phyloP scores from a whole-genome alignment of 139 green algal species.

The Penium margaritaceum region DNA sequence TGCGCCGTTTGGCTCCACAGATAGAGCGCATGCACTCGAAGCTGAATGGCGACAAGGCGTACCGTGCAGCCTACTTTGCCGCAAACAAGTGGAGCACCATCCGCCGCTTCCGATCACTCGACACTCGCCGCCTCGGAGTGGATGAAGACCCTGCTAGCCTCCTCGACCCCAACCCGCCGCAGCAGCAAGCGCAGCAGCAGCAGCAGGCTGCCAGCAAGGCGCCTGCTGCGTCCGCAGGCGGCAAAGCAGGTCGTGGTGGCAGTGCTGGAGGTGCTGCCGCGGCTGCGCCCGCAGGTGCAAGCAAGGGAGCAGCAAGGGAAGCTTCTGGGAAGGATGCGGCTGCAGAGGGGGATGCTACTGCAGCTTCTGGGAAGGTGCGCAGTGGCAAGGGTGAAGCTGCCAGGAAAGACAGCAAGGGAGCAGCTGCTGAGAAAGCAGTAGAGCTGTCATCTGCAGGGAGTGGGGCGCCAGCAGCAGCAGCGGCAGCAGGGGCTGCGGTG shows the following conservation, averaged over 20 bases:
- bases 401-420: not conserved
- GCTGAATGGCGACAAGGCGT: conserved; percentile 16
- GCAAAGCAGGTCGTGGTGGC: not conserved
- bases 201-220: not conserved
- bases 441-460: not conserved
- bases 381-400: not conserved
- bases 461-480: not conserved
- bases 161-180: conserved; percentile 11
- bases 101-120: conserved; percentile 31
- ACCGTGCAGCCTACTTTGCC: conserved; percentile 30
- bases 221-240: not conserved
- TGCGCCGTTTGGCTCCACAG: too few relatives aligned
- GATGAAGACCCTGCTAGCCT: conserved; percentile 34
- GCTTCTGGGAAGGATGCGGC: conserved; percentile 8
- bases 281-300: not conserved
- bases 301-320: not conserved
- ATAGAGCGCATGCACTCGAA: conserved; percentile 12
- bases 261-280: not conserved
- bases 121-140: conserved; percentile 22
- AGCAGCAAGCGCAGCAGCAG: not conserved
- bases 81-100: conserved; percentile 38
- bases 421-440: too few relatives aligned
- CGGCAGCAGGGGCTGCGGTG: not conserved
- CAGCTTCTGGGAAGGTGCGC: not conserved
- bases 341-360: not conserved